These are phyloP conservation scores for Colletotrichum cereale DNA, from an alignment of 2,329 filamentous ascomycete genomes.

Conservation along the genomic window DNA sequence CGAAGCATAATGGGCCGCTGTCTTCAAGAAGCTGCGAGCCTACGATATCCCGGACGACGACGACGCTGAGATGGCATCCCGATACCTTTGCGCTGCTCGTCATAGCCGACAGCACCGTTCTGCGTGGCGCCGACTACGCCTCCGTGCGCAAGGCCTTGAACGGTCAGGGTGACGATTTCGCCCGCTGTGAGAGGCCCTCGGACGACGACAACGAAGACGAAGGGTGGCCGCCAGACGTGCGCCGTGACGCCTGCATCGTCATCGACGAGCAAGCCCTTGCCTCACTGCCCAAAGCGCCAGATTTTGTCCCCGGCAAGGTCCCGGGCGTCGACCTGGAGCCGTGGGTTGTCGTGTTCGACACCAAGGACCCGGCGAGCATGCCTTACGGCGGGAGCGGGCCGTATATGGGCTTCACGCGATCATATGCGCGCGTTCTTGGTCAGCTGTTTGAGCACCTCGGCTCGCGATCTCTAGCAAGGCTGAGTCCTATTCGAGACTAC, in stretches of 20 bases:
- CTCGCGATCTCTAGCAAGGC: background rate
- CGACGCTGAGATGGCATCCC: background rate
- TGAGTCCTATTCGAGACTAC: constrained; percentile 1
- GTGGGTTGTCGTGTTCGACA: constrained; percentile 1
- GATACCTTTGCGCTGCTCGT: background rate
- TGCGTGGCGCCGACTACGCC: background rate
- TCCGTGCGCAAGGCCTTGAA: constrained; percentile 3
- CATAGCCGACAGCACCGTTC: background rate
- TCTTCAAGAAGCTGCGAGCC: background rate
- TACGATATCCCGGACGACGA: background rate
- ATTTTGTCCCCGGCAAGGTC: background rate
- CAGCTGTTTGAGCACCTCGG: constrained; percentile 2
- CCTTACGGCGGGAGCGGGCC: background rate
- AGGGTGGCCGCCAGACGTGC: background rate
- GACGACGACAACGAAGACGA: background rate
- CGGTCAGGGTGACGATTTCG: background rate
- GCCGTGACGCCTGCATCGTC: constrained; percentile 9
- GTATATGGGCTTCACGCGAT: background rate
- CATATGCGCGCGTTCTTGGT: background rate
- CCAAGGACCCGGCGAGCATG: background rate
- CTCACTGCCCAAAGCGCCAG: background rate
- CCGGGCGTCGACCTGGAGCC: background rate
- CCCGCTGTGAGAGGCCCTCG: background rate
- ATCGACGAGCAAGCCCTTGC: background rate
- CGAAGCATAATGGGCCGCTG: background rate